Percentiles rank a stretch among this genome's conserved stretches.
Evolutionary conservation across 192 early-diverging fungal genomes (phyloP).

Genomic region (Coemansia sp.): DNA sequence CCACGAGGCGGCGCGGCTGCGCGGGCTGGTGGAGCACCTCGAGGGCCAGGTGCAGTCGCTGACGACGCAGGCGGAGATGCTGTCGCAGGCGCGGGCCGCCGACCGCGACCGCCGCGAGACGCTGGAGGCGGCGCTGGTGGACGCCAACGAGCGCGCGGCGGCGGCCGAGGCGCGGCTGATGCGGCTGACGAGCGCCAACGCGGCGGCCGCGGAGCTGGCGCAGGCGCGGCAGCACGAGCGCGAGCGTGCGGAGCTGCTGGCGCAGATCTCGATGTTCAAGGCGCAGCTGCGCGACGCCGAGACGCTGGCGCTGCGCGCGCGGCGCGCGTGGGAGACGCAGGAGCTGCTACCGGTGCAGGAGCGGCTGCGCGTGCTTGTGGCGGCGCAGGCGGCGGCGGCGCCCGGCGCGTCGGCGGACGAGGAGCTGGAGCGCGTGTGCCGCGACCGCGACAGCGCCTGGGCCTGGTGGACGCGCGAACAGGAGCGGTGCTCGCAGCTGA

Average conservation of each 20-base stretch:
- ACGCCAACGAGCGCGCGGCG: slow-evolving; percentile 29
- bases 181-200: slow-evolving; percentile 17
- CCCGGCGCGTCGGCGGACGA: slow-evolving; percentile 7
- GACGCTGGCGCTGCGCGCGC: slow-evolving; percentile 30
- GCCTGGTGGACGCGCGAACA: slow-evolving; percentile 51
- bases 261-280: slow-evolving; percentile 42
- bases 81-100: slow-evolving; percentile 30
- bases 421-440: slow-evolving; percentile 18
- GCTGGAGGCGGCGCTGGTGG: slow-evolving; percentile 36
- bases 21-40: slow-evolving; percentile 15
- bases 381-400: not conserved
- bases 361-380: slow-evolving; percentile 29
- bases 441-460: slow-evolving; percentile 40
- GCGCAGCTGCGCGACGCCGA: slow-evolving; percentile 37
- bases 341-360: slow-evolving; percentile 53
- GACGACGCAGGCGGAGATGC: slow-evolving; percentile 40
- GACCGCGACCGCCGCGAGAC: slow-evolving; percentile 23
- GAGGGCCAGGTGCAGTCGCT: slow-evolving; percentile 30
- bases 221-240: slow-evolving; percentile 34
- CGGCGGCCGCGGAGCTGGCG: slow-evolving; percentile 31
- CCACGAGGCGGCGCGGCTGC: slow-evolving; percentile 27
- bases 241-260: slow-evolving; percentile 39
- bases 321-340: slow-evolving; percentile 44
- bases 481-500: slow-evolving; percentile 41
- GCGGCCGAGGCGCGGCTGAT: slow-evolving; percentile 21